These are phyloP conservation scores for Leucogyrophana mollusca DNA, from an alignment of 768 basidiomycete genomes.

Conservation along the genomic window DNA sequence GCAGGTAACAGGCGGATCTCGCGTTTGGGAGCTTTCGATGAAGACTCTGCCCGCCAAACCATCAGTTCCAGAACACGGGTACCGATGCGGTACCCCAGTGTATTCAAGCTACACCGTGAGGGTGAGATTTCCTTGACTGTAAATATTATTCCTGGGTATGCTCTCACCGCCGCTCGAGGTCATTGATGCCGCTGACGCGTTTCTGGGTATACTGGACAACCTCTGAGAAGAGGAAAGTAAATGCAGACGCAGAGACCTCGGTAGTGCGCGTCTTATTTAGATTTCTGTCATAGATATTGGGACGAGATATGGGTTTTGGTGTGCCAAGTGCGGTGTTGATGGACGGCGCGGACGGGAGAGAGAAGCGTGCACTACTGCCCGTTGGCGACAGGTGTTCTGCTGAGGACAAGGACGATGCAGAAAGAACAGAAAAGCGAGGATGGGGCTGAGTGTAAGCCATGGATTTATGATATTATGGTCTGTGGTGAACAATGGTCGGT, in stretches of 20 bases:
- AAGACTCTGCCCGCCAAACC: slow-evolving; percentile 74
- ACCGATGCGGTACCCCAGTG: slow-evolving; percentile 91
- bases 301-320: slow-evolving; percentile 44
- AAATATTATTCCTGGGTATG: neutral
- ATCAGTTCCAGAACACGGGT: slow-evolving; percentile 83
- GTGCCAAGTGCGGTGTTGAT: slow-evolving; percentile 39
- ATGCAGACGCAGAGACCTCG: slow-evolving; percentile 83
- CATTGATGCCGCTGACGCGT: slow-evolving; percentile 90
- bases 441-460: slow-evolving; percentile 59
- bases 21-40: slow-evolving; percentile 87
- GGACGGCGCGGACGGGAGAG: slow-evolving; percentile 56
- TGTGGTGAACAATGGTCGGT: neutral
- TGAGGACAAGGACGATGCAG: slow-evolving; percentile 51
- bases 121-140: neutral
- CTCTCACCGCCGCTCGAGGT: slow-evolving; percentile 85
- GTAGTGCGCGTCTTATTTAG: slow-evolving; percentile 83
- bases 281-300: slow-evolving; percentile 86
- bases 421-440: slow-evolving; percentile 67
- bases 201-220: slow-evolving; percentile 96
- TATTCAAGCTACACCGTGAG: slow-evolving; percentile 64
- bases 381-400: slow-evolving; percentile 53
- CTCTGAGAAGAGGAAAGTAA: slow-evolving; percentile 91
- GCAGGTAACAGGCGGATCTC: slow-evolving; percentile 89
- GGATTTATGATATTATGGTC: slow-evolving; percentile 24
- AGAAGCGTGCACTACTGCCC: slow-evolving; percentile 65